Conservation (phyloP, 2,329 filamentous ascomycete species). For the Penicillium frequentans region DNA sequence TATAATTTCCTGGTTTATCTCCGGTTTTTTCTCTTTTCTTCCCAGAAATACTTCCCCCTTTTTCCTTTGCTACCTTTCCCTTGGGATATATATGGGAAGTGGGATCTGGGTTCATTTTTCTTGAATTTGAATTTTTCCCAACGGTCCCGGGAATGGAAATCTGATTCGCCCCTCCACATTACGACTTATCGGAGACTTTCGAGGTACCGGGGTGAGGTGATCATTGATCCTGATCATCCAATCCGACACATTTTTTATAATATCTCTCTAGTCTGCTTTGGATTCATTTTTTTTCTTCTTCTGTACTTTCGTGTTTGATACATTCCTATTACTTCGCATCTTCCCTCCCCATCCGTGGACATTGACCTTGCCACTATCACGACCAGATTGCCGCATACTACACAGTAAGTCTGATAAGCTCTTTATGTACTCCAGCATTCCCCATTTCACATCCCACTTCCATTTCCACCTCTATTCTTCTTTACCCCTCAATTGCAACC, state of each 20-base stretch:
- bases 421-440: neutral
- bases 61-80: neutral
- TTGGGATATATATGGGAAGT: neutral
- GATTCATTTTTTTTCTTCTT: neutral
- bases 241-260: conserved; percentile 8
- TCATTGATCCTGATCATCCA: conserved; percentile 9
- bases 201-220: conserved; percentile 11
- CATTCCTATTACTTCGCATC: conserved; percentile 6
- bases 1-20: conserved; percentile 8
- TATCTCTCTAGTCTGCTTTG: neutral
- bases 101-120: neutral
- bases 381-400: conserved; percentile 1
- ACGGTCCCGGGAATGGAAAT: neutral
- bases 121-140: neutral
- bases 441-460: neutral
- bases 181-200: conserved; percentile 2
- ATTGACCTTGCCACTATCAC: neutral
- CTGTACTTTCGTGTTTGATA: conserved; percentile 2
- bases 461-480: conserved; percentile 2
- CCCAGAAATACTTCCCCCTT: neutral
- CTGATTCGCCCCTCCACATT: conserved; percentile 1
- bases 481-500: neutral
- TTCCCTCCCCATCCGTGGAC: neutral
- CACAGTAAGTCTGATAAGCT: conserved; percentile 14
- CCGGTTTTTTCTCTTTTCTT: neutral